Base-by-base conservation (phyloP, 2,329 filamentous ascomycete species). In the Botrytis fragariae region DNA sequence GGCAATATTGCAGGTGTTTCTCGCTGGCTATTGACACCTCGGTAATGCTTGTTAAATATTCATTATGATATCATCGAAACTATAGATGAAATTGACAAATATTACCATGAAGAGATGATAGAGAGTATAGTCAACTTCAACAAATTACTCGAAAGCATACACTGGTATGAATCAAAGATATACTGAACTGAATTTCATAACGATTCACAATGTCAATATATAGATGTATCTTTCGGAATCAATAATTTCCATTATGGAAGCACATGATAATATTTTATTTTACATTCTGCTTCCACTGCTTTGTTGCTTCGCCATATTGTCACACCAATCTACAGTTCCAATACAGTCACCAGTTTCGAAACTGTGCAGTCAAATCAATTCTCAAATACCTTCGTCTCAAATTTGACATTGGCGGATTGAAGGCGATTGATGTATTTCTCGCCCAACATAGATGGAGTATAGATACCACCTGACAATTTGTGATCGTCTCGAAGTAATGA, bases 391-490 rank as follows among this genome's bases (percentile, higher is more conserved):
- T 85, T 86, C 37, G 85, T 85, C 78, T 92, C 88, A 62, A 92
- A 85, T 79, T 87, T 87, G 78, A 94, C 87, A 3, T 91, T 92
- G 57, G 84, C 86, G 22, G 62, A 57, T 48, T 87, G 83, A 59
- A 93, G 78, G 22, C 90, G 85, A 78, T 93, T 88, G 74, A 94
- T 84, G 78, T 89, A 92, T 16, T 85, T 83, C 77, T 91, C 89
- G 1, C 92, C 92, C 3, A 95, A 83, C 71, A 88, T 92, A 0
- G 92, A 91, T 0, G 92, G 90, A 1, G 93, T 95, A 75, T 92
- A 88, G 37, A 93, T 83, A 4, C 92, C 92, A 29, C 92, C 92
- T 1, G 85, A 85, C 20, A 93, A 82, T 65, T 86, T 84, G 57
- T 79, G 81, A 22, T 90, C 86, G 57, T 92, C 90, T 73, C 91